Percentiles rank a stretch among this genome's conserved stretches.
phyloP scores from a whole-genome alignment of 192 early-diverging fungal species.

The Coemansia sp. region DNA sequence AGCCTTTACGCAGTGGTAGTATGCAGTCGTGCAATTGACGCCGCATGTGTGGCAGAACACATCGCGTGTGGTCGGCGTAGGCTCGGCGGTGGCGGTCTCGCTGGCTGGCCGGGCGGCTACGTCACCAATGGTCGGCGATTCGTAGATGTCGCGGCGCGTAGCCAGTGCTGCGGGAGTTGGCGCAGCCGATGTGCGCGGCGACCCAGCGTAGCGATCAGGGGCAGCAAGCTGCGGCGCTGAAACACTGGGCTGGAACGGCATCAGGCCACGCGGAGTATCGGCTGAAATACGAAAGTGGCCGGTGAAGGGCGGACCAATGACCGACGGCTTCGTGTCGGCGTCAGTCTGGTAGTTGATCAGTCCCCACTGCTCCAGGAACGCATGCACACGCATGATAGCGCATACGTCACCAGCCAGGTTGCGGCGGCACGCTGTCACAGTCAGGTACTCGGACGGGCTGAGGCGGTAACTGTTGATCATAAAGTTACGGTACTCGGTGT shows the following conservation, averaged over 20 bases:
- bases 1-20: constrained; percentile 81
- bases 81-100: constrained; percentile 26
- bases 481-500: constrained; percentile 95
- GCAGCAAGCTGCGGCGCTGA: constrained; percentile 28
- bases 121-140: constrained; percentile 29
- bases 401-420: constrained; percentile 99
- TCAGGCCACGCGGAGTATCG: constrained; percentile 89
- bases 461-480: constrained; percentile 98
- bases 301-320: constrained; percentile 90
- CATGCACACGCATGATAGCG: constrained; percentile 97
- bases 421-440: constrained; percentile 94
- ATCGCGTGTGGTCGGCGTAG: constrained; percentile 28
- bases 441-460: constrained; percentile 93
- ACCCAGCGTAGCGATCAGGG: constrained; percentile 7
- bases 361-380: constrained; percentile 99
- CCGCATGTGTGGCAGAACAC: constrained; percentile 83
- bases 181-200: constrained; percentile 21
- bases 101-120: constrained; percentile 54
- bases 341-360: constrained; percentile 98
- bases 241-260: constrained; percentile 76
- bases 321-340: constrained; percentile 87
- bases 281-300: constrained; percentile 98
- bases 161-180: constrained; percentile 45
- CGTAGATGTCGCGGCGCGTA: constrained; percentile 62
- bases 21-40: constrained; percentile 70